Conservation (phyloP, 176 grass and related monocot species). For the Puccinellia tenuiflora region DNA sequence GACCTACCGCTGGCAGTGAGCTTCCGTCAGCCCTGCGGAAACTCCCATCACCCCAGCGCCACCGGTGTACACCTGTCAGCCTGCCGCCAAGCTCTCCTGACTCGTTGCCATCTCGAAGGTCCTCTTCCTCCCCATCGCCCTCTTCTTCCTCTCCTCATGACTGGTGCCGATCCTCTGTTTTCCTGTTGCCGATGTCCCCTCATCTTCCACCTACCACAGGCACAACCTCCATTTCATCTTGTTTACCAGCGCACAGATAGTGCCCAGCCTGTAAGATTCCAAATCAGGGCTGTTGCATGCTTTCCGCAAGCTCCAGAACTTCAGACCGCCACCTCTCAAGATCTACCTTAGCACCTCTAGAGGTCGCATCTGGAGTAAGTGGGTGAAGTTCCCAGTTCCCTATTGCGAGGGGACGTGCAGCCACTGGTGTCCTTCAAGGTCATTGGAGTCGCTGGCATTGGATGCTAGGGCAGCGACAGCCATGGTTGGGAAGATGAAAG, state of each 20-base stretch:
- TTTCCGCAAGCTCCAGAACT: not conserved
- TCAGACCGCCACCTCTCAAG: not conserved
- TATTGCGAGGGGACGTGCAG: not conserved
- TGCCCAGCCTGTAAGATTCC: not conserved
- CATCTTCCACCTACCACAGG: not conserved
- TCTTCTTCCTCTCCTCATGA: not conserved
- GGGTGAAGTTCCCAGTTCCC: not conserved
- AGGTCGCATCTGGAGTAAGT: not conserved
- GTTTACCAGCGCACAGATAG: not conserved
- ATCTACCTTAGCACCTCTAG: not conserved
- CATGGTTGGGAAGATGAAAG: not conserved
- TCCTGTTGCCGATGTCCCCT: not conserved
- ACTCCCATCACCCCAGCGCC: not conserved
- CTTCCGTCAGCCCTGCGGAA: not conserved
- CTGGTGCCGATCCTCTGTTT: not conserved
- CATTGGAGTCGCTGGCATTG: not conserved
- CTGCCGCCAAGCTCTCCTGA: not conserved
- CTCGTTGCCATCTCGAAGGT: not conserved
- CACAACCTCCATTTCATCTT: not conserved
- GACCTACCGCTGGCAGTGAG: not conserved
- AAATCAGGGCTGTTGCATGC: not conserved
- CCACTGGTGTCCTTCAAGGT: not conserved
- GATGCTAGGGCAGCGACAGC: not conserved
- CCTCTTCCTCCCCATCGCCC: not conserved
- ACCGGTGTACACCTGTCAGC: not conserved